Evolutionary conservation across 2,329 filamentous ascomycete species (phyloP).

Genomic region (Cladorrhinum sp.): DNA sequence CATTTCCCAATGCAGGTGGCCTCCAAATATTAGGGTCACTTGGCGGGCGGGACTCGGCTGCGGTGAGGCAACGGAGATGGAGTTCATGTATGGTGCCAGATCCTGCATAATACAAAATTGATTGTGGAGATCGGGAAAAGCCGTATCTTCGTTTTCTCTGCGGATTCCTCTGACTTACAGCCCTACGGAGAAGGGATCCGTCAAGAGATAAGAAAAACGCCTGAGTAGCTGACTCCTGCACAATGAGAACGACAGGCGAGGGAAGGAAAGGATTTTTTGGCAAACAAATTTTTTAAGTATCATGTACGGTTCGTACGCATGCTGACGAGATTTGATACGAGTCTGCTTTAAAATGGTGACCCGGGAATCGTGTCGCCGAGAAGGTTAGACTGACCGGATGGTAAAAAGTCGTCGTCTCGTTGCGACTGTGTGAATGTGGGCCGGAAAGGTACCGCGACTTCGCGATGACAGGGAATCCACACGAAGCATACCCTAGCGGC

Average conservation of each 20-base stretch:
- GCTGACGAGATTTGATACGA: background rate
- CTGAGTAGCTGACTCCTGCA: background rate
- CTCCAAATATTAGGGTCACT: too few species aligned
- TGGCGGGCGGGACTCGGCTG: too few species aligned
- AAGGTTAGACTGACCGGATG: background rate
- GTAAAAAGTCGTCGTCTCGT: background rate
- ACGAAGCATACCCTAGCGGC: background rate
- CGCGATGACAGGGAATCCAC: background rate
- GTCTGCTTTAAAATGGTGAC: background rate
- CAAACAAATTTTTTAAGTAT: background rate
- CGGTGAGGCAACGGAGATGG: background rate
- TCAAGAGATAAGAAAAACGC: background rate
- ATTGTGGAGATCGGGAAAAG: conserved; percentile 6
- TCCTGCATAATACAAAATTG: background rate
- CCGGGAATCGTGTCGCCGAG: background rate
- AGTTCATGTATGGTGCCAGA: background rate
- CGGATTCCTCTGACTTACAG: background rate
- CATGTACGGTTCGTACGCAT: background rate
- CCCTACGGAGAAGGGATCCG: background rate
- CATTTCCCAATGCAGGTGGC: too few species aligned
- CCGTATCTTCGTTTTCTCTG: conserved; percentile 4
- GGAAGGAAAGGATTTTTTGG: background rate
- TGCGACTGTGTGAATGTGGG: background rate
- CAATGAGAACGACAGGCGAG: background rate
- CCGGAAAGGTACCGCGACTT: background rate